Evolutionary conservation across 2,329 filamentous ascomycete genomes (phyloP).

Genomic region (Pseudocercospora pini-densiflorae): DNA sequence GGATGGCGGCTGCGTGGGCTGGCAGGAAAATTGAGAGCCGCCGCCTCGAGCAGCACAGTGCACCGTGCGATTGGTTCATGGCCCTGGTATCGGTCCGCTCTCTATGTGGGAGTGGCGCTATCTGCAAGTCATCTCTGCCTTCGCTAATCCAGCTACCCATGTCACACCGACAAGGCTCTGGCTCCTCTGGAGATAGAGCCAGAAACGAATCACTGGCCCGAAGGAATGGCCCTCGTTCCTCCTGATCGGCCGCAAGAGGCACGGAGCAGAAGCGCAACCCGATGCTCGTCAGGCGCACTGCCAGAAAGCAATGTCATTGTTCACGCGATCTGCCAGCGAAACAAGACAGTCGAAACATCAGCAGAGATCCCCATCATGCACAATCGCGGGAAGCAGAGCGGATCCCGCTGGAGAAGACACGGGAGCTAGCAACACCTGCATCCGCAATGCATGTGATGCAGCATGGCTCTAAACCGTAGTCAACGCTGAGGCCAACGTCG

Average conservation of each 20-base stretch:
- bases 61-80: slow-evolving; percentile 19
- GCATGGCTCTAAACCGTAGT: slow-evolving; percentile 16
- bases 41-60: slow-evolving; percentile 21
- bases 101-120: slow-evolving; percentile 22
- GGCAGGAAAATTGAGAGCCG: slow-evolving; percentile 25
- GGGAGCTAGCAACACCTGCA: slow-evolving; percentile 21
- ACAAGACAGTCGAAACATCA: slow-evolving; percentile 6
- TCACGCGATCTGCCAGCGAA: slow-evolving; percentile 2
- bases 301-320: background rate
- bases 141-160: slow-evolving; percentile 23
- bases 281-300: slow-evolving; percentile 7
- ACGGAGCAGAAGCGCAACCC: slow-evolving; percentile 10
- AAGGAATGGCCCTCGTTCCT: slow-evolving; percentile 14
- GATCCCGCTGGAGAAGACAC: slow-evolving; percentile 12
- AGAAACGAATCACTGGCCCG: slow-evolving; percentile 24
- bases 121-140: slow-evolving; percentile 28
- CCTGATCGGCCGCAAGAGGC: slow-evolving; percentile 10
- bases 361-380: slow-evolving; percentile 14
- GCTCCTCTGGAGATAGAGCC: slow-evolving; percentile 25
- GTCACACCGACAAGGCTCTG: slow-evolving; percentile 23
- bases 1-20: slow-evolving; percentile 19
- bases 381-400: slow-evolving; percentile 12
- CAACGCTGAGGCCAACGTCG: slow-evolving; percentile 15
- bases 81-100: slow-evolving; percentile 27
- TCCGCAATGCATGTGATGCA: slow-evolving; percentile 29